Evolutionary conservation across 768 basidiomycete genomes (phyloP).

Genomic region (Crassisporium funariophilum): DNA sequence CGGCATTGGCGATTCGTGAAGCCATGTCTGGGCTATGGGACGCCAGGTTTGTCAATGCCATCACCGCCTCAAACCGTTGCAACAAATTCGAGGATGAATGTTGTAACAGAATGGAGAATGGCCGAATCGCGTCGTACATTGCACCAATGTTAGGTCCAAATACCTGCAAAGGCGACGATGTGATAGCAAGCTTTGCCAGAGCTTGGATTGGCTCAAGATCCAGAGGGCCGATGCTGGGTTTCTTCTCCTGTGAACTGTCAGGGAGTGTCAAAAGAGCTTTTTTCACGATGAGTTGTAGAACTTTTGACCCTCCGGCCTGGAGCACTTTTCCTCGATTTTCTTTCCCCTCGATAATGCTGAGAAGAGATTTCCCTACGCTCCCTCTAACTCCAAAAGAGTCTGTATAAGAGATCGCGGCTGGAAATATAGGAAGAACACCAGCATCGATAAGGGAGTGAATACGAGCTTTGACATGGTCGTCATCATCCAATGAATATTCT

Average conservation of each 20-base stretch:
- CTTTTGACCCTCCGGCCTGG: constrained; percentile 77
- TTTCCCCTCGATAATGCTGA: constrained; percentile 77
- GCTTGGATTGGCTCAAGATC: constrained; percentile 79
- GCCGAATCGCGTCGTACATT: constrained; percentile 81
- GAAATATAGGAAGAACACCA: constrained; percentile 66
- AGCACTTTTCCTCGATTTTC: constrained; percentile 76
- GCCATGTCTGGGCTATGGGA: constrained; percentile 72
- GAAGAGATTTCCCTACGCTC: constrained; percentile 59
- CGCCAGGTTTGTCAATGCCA: constrained; percentile 95
- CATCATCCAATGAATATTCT: constrained; percentile 56
- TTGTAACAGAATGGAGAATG: constrained; percentile 72
- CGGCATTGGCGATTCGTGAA: constrained; percentile 61
- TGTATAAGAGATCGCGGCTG: constrained; percentile 51
- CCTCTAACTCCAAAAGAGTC: constrained; percentile 69
- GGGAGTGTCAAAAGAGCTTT: constrained; percentile 38
- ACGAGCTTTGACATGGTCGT: constrained; percentile 63
- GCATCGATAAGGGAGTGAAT: constrained; percentile 57
- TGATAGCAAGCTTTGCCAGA: constrained; percentile 90
- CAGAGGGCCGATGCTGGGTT: constrained; percentile 38
- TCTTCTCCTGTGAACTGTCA: constrained; percentile 22
- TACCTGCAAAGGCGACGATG: constrained; percentile 85
- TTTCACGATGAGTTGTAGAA: constrained; percentile 59
- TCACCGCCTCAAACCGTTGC: constrained; percentile 89
- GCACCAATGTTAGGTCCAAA: constrained; percentile 84
- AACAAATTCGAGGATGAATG: constrained; percentile 70